Conservation (phyloP, 2,329 filamentous ascomycete genomes). For the Calonectria naviculata region DNA sequence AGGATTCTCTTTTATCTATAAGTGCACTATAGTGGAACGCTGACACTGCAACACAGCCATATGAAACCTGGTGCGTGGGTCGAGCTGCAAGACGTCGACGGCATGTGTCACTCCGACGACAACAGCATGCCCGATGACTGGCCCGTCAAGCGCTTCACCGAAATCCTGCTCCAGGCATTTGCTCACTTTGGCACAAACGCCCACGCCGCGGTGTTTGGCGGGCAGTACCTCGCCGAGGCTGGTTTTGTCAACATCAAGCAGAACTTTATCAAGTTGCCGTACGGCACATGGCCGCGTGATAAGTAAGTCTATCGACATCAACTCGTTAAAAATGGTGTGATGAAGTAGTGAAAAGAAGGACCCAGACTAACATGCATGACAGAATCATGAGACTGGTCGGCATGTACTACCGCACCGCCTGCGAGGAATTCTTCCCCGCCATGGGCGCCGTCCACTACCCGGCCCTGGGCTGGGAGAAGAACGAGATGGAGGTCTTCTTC, state of each 20-base stretch:
- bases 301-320: conserved; percentile 34
- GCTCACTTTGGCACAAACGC: conserved; percentile 50
- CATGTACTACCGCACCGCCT: conserved; percentile 54
- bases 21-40: not conserved
- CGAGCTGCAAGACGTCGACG: conserved; percentile 58
- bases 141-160: conserved; percentile 48
- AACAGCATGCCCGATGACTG: conserved; percentile 46
- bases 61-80: conserved; percentile 58
- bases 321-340: too few species aligned
- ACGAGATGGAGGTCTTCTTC: conserved; percentile 47
- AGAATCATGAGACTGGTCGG: conserved; percentile 53
- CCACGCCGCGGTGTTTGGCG: conserved; percentile 50
- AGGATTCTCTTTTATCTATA: not conserved
- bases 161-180: conserved; percentile 49
- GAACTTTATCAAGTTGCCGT: conserved; percentile 54
- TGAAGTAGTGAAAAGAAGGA: rapidly evolving
- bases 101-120: conserved; percentile 51
- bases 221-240: conserved; percentile 48
- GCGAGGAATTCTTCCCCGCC: conserved; percentile 54
- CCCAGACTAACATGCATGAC: not conserved
- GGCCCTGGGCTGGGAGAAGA: conserved; percentile 48
- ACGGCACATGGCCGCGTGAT: conserved; percentile 60
- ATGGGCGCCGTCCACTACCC: conserved; percentile 53
- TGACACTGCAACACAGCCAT: conserved; percentile 38
- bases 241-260: conserved; percentile 54